These are phyloP conservation scores for Calonectria pseudoturangicola DNA, from an alignment of 2,329 filamentous ascomycete genomes.

Conservation along the genomic window DNA sequence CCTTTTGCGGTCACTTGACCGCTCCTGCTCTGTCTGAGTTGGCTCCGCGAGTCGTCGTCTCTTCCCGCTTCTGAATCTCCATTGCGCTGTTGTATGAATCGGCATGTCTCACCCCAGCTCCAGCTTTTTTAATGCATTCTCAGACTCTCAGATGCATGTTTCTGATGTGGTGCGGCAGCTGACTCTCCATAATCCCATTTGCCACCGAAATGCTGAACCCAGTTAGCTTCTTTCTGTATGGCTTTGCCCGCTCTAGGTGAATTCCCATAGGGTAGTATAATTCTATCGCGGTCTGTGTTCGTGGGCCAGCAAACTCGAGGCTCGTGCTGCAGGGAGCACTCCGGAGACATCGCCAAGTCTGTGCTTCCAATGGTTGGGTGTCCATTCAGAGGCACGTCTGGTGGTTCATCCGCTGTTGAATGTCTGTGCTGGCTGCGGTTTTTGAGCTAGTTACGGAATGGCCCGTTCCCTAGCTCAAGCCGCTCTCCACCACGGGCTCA, in stretches of 20 bases:
- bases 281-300: neutral
- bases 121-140: neutral
- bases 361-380: neutral
- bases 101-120: neutral
- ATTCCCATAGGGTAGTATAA: neutral
- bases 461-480: constrained; percentile 42
- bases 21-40: neutral
- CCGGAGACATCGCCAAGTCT: constrained; percentile 27
- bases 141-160: neutral
- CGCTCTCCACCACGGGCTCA: constrained; percentile 36
- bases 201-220: neutral
- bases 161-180: neutral
- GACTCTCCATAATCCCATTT: neutral
- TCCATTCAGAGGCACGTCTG: neutral
- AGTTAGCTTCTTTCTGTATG: neutral
- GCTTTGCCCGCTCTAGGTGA: neutral
- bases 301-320: constrained; percentile 24
- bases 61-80: neutral
- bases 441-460: constrained; percentile 42
- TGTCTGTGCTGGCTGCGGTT: constrained; percentile 24
- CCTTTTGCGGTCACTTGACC: neutral
- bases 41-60: neutral
- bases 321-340: constrained; percentile 25
- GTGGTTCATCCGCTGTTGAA: constrained; percentile 25
- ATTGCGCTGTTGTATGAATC: neutral